Percentiles rank a stretch among this genome's conserved stretches.
phyloP scores from a whole-genome alignment of 768 basidiomycete species.

The Dentipellis sp. region DNA sequence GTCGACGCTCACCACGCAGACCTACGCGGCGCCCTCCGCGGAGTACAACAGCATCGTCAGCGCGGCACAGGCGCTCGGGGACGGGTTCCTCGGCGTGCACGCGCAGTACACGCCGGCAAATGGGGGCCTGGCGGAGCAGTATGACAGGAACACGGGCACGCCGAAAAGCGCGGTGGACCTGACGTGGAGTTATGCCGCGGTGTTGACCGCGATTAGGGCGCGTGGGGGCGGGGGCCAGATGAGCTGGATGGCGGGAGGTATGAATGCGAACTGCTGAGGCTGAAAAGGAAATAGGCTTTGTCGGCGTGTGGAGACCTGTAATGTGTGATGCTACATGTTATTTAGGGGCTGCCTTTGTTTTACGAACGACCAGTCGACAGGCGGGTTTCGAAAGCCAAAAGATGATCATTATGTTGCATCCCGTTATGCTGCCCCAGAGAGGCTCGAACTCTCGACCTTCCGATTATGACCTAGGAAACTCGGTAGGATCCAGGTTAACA shows the following conservation, averaged over 20 bases:
- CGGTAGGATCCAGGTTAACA: slow-evolving; percentile 22
- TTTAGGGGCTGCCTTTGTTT: too few species aligned
- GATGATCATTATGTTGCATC: too few species aligned
- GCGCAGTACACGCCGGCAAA: slow-evolving; percentile 51
- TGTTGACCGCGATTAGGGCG: slow-evolving; percentile 52
- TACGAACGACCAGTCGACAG: too few species aligned
- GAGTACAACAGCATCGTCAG: slow-evolving; percentile 41
- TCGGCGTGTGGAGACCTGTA: too few species aligned
- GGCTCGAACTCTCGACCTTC: too few species aligned
- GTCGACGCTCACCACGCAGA: slow-evolving; percentile 40
- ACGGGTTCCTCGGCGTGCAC: slow-evolving; percentile 50
- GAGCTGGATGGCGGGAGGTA: slow-evolving; percentile 56
- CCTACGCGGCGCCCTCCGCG: slow-evolving; percentile 37
- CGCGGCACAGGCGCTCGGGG: slow-evolving; percentile 46
- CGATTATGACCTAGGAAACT: too few species aligned
- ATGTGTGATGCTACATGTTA: too few species aligned
- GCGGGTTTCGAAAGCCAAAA: too few species aligned
- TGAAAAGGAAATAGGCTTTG: too few species aligned
- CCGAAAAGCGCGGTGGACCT: slow-evolving; percentile 55
- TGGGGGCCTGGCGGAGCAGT: slow-evolving; percentile 60
- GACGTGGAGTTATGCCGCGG: slow-evolving; percentile 68
- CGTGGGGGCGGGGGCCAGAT: slow-evolving; percentile 36
- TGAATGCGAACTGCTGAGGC: slow-evolving; percentile 22
- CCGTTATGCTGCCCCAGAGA: too few species aligned
- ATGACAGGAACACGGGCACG: slow-evolving; percentile 34